Conservation (phyloP, 345 rosid genomes). For the Reutealis trisperma region DNA sequence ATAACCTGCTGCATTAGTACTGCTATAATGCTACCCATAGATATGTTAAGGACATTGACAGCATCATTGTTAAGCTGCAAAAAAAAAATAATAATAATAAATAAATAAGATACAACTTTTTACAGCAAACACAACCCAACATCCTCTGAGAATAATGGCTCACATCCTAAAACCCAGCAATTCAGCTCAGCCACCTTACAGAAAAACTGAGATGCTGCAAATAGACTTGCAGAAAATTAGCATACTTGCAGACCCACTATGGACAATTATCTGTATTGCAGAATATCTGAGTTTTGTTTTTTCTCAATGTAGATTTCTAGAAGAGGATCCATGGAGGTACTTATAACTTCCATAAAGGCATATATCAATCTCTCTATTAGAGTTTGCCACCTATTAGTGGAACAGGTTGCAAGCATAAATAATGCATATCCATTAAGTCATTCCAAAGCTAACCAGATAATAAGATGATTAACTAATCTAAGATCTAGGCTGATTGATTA, state of each 20-base stretch:
- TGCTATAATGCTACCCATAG: constrained; percentile 82
- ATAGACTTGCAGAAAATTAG: not conserved
- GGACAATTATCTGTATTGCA: not conserved
- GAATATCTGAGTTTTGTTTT: not conserved
- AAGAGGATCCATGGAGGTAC: not conserved
- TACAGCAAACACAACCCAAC: not conserved
- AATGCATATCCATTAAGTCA: not conserved
- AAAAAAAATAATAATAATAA: constrained; percentile 11
- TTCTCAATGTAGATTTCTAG: not conserved
- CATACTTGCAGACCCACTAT: not conserved
- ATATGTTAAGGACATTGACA: constrained; percentile 86
- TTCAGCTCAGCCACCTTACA: not conserved
- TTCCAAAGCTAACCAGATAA: not conserved
- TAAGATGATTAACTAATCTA: not conserved
- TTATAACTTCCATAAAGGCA: not conserved
- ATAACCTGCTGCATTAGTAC: constrained; percentile 47
- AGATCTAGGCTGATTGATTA: not conserved
- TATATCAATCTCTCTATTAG: not conserved
- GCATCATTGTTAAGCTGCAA: constrained; percentile 93
- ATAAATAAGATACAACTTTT: not conserved
- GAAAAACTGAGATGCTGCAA: not conserved
- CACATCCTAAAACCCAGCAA: not conserved
- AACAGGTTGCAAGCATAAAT: not conserved
- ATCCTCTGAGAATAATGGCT: not conserved
- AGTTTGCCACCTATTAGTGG: not conserved